phyloP scores from a whole-genome alignment of 768 basidiomycete species.

The Mrakia frigida region DNA sequence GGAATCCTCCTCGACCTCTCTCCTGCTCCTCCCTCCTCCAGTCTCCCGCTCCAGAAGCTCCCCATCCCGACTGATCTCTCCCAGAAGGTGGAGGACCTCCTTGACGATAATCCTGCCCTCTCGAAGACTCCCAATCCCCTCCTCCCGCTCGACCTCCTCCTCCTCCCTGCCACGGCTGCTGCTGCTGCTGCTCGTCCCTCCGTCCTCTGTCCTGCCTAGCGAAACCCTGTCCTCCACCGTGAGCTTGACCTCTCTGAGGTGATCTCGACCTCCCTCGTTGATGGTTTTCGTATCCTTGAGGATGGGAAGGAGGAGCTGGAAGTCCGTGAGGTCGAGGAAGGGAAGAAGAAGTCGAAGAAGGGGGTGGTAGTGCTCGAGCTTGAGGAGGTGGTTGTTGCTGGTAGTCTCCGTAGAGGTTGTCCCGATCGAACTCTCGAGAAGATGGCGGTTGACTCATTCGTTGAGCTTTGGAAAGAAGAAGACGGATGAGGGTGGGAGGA shows the following conservation, averaged over 20 bases:
- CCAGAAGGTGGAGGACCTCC: too few species aligned
- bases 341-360: background rate
- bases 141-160: background rate
- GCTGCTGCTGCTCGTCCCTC: background rate
- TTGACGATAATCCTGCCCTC: background rate
- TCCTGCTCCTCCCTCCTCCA: background rate
- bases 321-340: background rate
- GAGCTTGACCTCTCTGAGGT: background rate
- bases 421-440: background rate
- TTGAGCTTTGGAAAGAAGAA: background rate
- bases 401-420: background rate
- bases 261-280: slow-evolving; percentile 11
- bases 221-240: background rate
- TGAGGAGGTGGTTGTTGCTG: background rate
- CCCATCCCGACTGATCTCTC: background rate
- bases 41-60: background rate
- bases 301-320: background rate
- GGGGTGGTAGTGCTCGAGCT: background rate
- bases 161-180: background rate
- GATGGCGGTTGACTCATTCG: background rate
- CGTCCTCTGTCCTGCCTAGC: background rate
- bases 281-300: background rate
- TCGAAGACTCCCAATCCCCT: background rate
- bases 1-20: background rate
- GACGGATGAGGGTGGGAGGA: background rate